Base-by-base conservation (phyloP, 306 rosid genomes). In the Cajanus cajan region DNA sequence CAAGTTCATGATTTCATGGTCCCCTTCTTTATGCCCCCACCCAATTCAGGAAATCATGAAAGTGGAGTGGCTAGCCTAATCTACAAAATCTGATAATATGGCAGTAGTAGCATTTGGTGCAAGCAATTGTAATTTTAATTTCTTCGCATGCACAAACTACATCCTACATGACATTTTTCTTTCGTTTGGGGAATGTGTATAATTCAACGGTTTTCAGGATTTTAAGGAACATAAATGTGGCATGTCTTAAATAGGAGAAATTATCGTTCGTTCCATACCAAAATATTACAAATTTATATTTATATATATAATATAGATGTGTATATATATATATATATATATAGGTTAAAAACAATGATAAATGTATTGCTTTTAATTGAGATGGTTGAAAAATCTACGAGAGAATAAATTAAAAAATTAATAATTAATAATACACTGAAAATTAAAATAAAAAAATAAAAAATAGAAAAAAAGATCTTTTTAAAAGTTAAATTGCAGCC, bases 181-280 rank as follows among this genome's bases (percentile, higher is more conserved):
- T 83, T 58, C 41, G 21, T 48, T 8, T 33, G 10, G 57, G 71
- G 25, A 14, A 65, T 76, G 80, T 44, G 57, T 12, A 51, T n/a
- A 40, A 34, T 73, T 43, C 61, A 73, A 72, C 76, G 15, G 65
- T 16, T 77, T 71, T 62, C 71, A 83, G 34, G 78, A 19, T 69
- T 77, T 63, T 65, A 54, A 64, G 87, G 82, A 84, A 58, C 84
- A 83, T 33, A 57, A 64, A 54, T 68, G 73, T 55, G 51, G 78
- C 84, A 79, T 78, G 82, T 15, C 6, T 2, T 18, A 14, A 54
- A 12, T 55, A 8, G 21, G 61, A 6, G 25, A 16, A 1, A 16
- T 16, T 51, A 1, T 19, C n/a, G n/a, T n/a, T n/a, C n/a, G n/a
- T n/a, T n/a, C n/a, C n/a, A n/a, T n/a, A n/a, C n/a, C n/a, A n/a